Percentiles rank a stretch among this genome's conserved stretches.
Conservation (phyloP, 1,284 basidiomycete genomes). For the Naganishia cerealis region DNA sequence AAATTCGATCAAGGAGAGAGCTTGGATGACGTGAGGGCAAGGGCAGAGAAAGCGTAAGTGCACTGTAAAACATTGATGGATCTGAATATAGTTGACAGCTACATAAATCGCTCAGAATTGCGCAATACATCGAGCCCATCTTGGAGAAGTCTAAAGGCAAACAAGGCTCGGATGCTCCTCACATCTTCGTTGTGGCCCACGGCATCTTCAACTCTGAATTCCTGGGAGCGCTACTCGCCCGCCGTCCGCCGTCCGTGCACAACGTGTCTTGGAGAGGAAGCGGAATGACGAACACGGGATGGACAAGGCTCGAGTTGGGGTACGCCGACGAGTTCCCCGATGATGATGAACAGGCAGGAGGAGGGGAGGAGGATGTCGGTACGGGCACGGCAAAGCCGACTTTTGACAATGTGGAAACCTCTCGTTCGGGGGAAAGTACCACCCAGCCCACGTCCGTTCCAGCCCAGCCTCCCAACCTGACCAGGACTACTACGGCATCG, state of each 20-base stretch:
- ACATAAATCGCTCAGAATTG: conserved; percentile 38
- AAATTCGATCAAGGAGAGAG: conserved; percentile 50
- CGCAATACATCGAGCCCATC: conserved; percentile 48
- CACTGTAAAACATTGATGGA: neutral
- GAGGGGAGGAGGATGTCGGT: conserved; percentile 6
- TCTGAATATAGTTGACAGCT: conserved; percentile 9
- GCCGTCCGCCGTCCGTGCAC: conserved; percentile 45
- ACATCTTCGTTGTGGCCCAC: conserved; percentile 53
- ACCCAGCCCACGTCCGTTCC: conserved; percentile 38
- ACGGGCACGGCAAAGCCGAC: conserved; percentile 21
- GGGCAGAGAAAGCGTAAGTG: conserved; percentile 52
- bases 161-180: conserved; percentile 35
- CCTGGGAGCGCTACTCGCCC: conserved; percentile 47
- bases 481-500: conserved; percentile 25
- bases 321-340: conserved; percentile 39
- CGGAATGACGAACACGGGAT: conserved; percentile 58
- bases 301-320: conserved; percentile 55
- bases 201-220: conserved; percentile 56
- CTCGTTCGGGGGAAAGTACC: conserved; percentile 1
- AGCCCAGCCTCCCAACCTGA: conserved; percentile 36
- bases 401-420: neutral
- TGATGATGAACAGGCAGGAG: conserved; percentile 4
- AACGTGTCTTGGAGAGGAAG: conserved; percentile 51
- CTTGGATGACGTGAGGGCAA: conserved; percentile 49
- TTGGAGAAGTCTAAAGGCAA: conserved; percentile 41